Percentiles rank a stretch among this genome's conserved stretches.
Evolutionary conservation across 169 alveolate species (phyloP).

Genomic region (Plasmodium falciparum): DNA sequence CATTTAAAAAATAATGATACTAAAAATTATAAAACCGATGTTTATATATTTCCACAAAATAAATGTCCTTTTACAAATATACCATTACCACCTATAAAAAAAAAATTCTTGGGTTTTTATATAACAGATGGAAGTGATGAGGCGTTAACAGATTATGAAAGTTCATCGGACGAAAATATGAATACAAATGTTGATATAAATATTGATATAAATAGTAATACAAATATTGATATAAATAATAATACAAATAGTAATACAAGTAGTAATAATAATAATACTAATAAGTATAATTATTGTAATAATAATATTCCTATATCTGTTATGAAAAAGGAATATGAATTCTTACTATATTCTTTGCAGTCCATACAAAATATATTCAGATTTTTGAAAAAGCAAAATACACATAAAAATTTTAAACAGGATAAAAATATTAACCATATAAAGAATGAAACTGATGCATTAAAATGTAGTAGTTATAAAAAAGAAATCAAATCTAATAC

Average conservation of each 20-base stretch:
- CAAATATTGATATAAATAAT: too few species aligned
- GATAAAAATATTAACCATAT: not conserved
- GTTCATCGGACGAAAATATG: constrained; percentile 39
- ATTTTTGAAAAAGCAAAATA: constrained; percentile 6
- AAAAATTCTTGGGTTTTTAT: constrained; percentile 81
- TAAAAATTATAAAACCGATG: constrained; percentile 75
- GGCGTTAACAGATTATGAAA: constrained; percentile 81
- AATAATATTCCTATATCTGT: constrained; percentile 40
- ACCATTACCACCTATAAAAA: constrained; percentile 78
- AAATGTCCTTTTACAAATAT: constrained; percentile 79
- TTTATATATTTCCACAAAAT: constrained; percentile 64
- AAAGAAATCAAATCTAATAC: not conserved
- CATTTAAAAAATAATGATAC: constrained; percentile 11
- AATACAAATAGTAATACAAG: too few species aligned
- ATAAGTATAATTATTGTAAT: not conserved
- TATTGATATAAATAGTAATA: too few species aligned
- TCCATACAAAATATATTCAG: constrained; percentile 12
- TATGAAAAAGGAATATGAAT: constrained; percentile 35
- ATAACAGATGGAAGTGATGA: constrained; percentile 88
- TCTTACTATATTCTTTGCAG: constrained; percentile 22
- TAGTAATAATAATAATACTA: too few species aligned
- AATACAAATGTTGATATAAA: not conserved
- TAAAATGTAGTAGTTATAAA: not conserved
- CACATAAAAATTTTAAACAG: constrained; percentile 3
- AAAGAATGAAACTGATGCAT: not conserved